Conservation (phyloP, 108 stramenopile genomes). For the Seminavis robusta region DNA sequence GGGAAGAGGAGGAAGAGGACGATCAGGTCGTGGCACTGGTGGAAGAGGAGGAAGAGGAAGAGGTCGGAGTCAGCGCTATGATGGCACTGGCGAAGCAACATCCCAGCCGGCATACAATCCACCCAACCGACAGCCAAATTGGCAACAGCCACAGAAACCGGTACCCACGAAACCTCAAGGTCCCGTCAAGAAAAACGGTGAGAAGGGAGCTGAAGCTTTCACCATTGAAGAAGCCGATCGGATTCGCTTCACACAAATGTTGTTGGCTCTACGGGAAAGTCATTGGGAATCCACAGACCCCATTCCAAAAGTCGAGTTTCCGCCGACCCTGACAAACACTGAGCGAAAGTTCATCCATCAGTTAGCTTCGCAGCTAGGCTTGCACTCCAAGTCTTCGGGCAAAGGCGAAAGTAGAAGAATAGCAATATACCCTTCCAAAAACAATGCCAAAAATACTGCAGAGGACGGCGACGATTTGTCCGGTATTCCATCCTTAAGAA, state of each 20-base stretch:
- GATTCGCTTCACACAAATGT: constrained; percentile 52
- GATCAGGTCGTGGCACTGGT: constrained; percentile 5
- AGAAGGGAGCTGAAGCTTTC: constrained; percentile 63
- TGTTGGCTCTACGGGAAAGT: constrained; percentile 52
- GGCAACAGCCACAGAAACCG: neutral
- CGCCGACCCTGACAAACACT: constrained; percentile 69
- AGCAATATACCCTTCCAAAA: constrained; percentile 36
- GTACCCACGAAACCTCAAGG: neutral
- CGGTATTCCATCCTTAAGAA: constrained; percentile 15
- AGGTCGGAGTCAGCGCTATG: neutral
- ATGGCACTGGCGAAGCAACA: neutral
- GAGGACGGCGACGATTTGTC: constrained; percentile 24
- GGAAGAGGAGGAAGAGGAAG: constrained; percentile 5
- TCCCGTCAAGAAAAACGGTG: constrained; percentile 34
- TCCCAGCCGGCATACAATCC: neutral
- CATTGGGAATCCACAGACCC: constrained; percentile 14
- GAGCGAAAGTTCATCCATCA: constrained; percentile 74
- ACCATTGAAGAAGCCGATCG: constrained; percentile 57
- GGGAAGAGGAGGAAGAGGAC: constrained; percentile 1
- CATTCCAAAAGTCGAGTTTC: constrained; percentile 46
- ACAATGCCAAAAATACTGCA: constrained; percentile 5
- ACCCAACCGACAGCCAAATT: neutral
- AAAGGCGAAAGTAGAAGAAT: constrained; percentile 60
- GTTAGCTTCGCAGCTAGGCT: constrained; percentile 51
- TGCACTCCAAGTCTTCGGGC: constrained; percentile 59